These are phyloP conservation scores for Aspergillus aculeatinus DNA, from an alignment of 2,329 filamentous ascomycete genomes.

Conservation along the genomic window DNA sequence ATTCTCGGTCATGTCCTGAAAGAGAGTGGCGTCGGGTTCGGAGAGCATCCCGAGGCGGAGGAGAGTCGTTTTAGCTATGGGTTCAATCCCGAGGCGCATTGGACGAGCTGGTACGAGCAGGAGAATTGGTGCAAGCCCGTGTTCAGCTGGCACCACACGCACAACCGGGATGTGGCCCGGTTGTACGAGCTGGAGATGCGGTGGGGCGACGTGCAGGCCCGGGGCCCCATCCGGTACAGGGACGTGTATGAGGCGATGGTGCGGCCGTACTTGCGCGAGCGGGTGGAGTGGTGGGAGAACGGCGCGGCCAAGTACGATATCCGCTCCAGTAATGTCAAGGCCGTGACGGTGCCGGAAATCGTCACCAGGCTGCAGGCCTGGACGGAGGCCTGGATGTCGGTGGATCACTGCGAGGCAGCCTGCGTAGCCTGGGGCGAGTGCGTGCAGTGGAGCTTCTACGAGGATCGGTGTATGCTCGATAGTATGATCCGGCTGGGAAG, in stretches of 20 bases:
- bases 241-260: constrained; percentile 27
- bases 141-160: constrained; percentile 28
- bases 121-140: constrained; percentile 58
- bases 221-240: constrained; percentile 22
- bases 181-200: constrained; percentile 24
- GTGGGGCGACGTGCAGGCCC: constrained; percentile 24
- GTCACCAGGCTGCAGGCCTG: constrained; percentile 16
- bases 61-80: constrained; percentile 51
- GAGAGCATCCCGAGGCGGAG: constrained; percentile 48
- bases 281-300: constrained; percentile 29
- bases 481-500: constrained; percentile 24
- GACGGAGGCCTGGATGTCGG: constrained; percentile 25
- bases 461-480: constrained; percentile 29
- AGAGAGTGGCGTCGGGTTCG: constrained; percentile 50
- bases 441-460: constrained; percentile 30
- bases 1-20: constrained; percentile 51
- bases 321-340: constrained; percentile 18
- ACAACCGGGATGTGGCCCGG: constrained; percentile 25
- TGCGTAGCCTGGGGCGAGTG: constrained; percentile 26
- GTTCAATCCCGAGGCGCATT: constrained; percentile 41
- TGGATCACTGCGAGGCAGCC: constrained; percentile 26
- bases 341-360: constrained; percentile 15
- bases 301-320: constrained; percentile 25
- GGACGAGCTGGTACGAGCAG: constrained; percentile 21
- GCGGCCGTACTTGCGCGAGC: constrained; percentile 19